Evolutionary conservation across 2,329 filamentous ascomycete species (phyloP), one percentile per base, ranked within the genome.

Genomic region (Colletotrichum horii): DNA sequence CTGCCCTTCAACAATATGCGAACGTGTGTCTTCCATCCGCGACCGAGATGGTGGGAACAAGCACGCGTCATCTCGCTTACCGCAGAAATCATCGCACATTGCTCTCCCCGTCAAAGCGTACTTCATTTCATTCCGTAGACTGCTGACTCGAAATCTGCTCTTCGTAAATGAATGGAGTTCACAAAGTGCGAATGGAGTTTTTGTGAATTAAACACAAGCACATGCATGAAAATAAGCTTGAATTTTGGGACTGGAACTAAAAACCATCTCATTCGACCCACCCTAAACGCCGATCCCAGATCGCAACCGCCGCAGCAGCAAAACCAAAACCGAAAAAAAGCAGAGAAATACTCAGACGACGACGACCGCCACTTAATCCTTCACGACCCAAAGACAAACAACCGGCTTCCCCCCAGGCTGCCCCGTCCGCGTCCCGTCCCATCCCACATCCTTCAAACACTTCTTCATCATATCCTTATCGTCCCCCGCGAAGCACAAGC

Each of bases 311-410:
- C 4, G 28, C 6, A 43, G 16, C 16, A 19, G 43, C 43, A 22
- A 48, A 7, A n/a, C 4, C n/a, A n/a, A 48, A 14, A 4, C 12
- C 38, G 8, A 12, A 7, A 48, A 48, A 14, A 48, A 22, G 43
- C 43, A 48, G 43, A 48, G 5, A 0, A 48, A 22, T 14, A 32
- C n/a, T n/a, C n/a, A n/a, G n/a, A n/a, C n/a, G 19, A 48, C 38
- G 8, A 4, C 9, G 8, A 32, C 30, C 30, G 16, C 56, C 56
- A 30, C 14, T 83, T 77, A 91, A 65, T 86, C 88, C 81, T 90
- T 91, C 22, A 88, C 89, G 70, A 92, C 85, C 86, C 91, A 93
- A 19, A 93, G 77, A 81, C 90, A 92, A n/a, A 92, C 88, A 4
- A 92, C 87, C 0, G 89, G 88, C 82, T 89, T 89, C 78, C 87